phyloP scores from a whole-genome alignment of 768 basidiomycete genomes.

The Suillus hirtellus region DNA sequence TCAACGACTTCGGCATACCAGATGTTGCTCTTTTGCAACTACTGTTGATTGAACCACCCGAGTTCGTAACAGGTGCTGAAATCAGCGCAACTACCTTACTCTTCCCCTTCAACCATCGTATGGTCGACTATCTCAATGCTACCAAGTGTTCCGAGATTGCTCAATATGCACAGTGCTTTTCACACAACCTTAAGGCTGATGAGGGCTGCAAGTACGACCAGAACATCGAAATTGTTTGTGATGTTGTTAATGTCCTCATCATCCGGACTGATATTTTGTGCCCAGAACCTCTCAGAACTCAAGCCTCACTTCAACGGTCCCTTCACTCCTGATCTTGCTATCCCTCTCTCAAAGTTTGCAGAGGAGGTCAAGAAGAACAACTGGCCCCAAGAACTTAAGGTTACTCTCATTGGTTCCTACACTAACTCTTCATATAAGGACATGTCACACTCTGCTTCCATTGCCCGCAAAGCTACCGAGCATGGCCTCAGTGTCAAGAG shows the following conservation, averaged over 20 bases:
- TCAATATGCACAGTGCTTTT: constrained; percentile 84
- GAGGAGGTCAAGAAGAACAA: too few relatives aligned
- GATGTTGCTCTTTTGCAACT: too few relatives aligned
- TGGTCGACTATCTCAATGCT: constrained; percentile 92
- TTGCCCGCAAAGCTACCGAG: too few relatives aligned
- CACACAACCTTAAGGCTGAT: constrained; percentile 89
- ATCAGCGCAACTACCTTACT: constrained; percentile 98
- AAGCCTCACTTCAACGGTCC: constrained; percentile 99
- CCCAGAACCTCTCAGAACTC: constrained; percentile 89
- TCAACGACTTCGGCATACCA: too few relatives aligned
- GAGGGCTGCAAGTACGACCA: constrained; percentile 91
- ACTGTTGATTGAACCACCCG: too few relatives aligned
- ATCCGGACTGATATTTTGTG: constrained; percentile 3
- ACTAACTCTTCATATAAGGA: too few relatives aligned
- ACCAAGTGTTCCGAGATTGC: constrained; percentile 90
- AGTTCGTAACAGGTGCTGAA: too few relatives aligned
- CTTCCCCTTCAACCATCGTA: constrained; percentile 98
- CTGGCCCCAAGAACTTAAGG: too few relatives aligned
- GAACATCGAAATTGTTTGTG: constrained; percentile 82
- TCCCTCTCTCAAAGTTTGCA: constrained; percentile 68
- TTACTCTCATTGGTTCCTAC: too few relatives aligned
- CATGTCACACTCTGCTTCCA: too few relatives aligned
- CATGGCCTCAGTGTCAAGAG: too few relatives aligned
- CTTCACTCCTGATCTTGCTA: constrained; percentile 99
- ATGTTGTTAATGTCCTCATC: neutral